Conservation (phyloP, 2,329 filamentous ascomycete genomes). For the Ceratocystis destructans region DNA sequence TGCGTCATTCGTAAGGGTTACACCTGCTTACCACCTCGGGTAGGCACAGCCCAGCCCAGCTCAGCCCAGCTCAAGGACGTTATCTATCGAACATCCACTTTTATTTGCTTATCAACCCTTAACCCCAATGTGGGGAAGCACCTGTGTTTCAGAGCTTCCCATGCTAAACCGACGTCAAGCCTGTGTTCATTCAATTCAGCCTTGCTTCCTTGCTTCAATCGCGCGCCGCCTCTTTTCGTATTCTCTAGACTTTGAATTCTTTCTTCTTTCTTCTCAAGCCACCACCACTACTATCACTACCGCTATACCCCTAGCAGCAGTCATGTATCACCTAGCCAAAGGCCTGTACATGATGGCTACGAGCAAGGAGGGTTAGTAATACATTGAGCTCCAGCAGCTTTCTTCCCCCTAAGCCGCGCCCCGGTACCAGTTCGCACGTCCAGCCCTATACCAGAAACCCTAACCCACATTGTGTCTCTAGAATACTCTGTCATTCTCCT, state of each 20-base stretch:
- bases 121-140: not conserved
- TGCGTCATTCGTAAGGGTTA: not conserved
- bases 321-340: slow-evolving; percentile 92
- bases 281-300: too few species aligned
- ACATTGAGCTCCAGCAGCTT: not conserved
- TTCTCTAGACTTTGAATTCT: not conserved
- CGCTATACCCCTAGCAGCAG: not conserved
- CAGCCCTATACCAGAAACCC: slow-evolving; percentile 4
- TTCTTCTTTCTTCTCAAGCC: not conserved
- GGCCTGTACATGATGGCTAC: slow-evolving; percentile 90
- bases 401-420: not conserved
- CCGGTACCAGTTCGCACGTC: too few species aligned
- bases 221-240: not conserved
- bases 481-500: slow-evolving; percentile 96
- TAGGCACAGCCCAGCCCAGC: not conserved
- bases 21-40: not conserved
- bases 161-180: not conserved
- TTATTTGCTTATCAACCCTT: not conserved
- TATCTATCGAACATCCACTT: not conserved
- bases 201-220: not conserved
- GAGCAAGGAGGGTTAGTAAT: slow-evolving; percentile 71
- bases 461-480: slow-evolving; percentile 27
- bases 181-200: not conserved
- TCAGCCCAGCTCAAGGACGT: not conserved
- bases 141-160: not conserved